Evolutionary conservation across 768 basidiomycete genomes (phyloP), one percentile per base, ranked within the genome.

Genomic region (Arthromyces matolae): DNA sequence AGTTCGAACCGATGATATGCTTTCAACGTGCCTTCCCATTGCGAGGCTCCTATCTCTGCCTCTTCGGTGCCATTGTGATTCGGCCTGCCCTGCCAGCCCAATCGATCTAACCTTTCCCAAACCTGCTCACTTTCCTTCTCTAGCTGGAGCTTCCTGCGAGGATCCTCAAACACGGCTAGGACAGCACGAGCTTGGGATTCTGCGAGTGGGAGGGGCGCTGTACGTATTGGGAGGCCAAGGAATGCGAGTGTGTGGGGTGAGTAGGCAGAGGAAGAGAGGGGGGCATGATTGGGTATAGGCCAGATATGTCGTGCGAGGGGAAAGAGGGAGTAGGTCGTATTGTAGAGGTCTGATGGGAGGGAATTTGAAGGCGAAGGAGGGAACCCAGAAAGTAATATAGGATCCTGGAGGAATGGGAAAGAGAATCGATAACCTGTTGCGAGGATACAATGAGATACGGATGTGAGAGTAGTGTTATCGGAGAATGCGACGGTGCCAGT

Each of bases 121-220:
- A n/a, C n/a, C n/a, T n/a, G n/a, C n/a, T n/a, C n/a, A n/a, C n/a
- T n/a, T n/a, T n/a, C n/a, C n/a, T n/a, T n/a, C n/a, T n/a, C n/a
- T n/a, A n/a, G n/a, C n/a, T n/a, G n/a, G n/a, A n/a, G n/a, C n/a
- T n/a, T n/a, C n/a, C 71, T 63, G 20, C 61, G 60, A 1, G 79
- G 81, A 42, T 80, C 55, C 12, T 68, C 68, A 50, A 88, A 85
- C 0, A 75, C 78, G 19, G 71, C 71, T 18, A 83, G 61, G 6
- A 80, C 72, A 2, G 81, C 84, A 0, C 76, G 78, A 0, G 84
- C 84, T 65, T 95, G 93, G 0, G 79, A 80, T 64, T 96, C 90
- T 39, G 84, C 71, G 0, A 92, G 59, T 1, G 89, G 91, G 49
- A 94, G 77, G 3, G 92, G 93, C 0, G 75, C 75, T 19, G 89